phyloP scores from a whole-genome alignment of 345 rosid species.

The Eucalyptus grandis region DNA sequence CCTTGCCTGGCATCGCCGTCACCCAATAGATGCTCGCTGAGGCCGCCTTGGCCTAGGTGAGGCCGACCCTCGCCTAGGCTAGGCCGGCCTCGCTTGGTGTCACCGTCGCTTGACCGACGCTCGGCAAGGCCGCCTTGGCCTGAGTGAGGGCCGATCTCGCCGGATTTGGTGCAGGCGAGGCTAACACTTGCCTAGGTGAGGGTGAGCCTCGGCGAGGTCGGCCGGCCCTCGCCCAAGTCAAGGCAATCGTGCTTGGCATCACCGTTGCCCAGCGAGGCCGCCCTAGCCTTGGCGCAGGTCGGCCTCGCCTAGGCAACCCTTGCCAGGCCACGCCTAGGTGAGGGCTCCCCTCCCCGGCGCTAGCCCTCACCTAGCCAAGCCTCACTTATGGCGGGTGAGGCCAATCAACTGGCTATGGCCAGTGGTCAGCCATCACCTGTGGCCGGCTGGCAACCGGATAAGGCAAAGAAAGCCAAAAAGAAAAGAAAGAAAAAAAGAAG shows the following conservation, averaged over 20 bases:
- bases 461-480: no score
- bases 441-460: accelerated
- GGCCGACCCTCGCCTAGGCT: no score
- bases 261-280: accelerated
- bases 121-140: accelerated
- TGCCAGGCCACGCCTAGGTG: accelerated
- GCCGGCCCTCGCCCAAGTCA: accelerated
- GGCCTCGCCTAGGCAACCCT: accelerated
- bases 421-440: no score
- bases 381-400: accelerated
- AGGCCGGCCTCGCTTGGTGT: no score
- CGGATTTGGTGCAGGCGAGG: accelerated
- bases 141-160: no score
- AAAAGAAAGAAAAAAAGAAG: no score
- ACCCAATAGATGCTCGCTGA: accelerated
- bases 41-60: no score
- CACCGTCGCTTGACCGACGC: accelerated
- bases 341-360: no score
- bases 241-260: accelerated
- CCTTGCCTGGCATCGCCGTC: accelerated
- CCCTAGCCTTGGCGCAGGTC: accelerated
- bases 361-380: accelerated
- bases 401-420: accelerated
- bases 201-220: accelerated
- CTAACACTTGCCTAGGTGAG: accelerated